Conservation (phyloP, 2,329 filamentous ascomycete species). For the Seiridium unicorne region DNA sequence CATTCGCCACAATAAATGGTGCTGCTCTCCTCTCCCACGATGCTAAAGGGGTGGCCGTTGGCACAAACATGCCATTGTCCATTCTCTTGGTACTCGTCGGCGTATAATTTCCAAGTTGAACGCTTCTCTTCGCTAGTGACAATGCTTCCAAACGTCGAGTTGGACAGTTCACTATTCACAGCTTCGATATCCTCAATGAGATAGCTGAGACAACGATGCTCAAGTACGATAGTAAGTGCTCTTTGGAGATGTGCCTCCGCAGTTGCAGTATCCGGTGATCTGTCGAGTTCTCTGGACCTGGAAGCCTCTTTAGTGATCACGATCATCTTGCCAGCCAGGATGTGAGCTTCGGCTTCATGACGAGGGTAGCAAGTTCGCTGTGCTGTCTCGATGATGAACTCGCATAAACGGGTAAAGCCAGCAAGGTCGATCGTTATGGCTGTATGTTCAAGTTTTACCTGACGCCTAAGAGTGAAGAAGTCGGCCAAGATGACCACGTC, state of each 20-base stretch:
- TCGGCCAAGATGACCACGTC: neutral
- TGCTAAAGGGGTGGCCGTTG: constrained; percentile 59
- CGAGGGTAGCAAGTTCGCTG: constrained; percentile 27
- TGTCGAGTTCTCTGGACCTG: neutral
- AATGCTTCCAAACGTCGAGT: constrained; percentile 9
- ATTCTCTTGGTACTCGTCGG: constrained; percentile 43
- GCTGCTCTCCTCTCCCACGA: constrained; percentile 37
- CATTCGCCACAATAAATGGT: neutral
- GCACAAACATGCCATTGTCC: constrained; percentile 62
- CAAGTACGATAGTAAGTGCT: neutral
- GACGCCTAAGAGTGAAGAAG: neutral
- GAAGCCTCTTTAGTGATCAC: constrained; percentile 34
- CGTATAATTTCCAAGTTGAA: constrained; percentile 50
- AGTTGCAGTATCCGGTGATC: neutral
- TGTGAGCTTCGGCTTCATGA: constrained; percentile 44
- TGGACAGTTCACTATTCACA: neutral
- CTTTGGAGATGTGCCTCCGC: constrained; percentile 10
- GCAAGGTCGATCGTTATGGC: neutral
- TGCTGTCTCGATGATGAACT: constrained; percentile 36
- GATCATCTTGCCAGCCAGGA: constrained; percentile 46
- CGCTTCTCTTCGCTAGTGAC: constrained; percentile 51
- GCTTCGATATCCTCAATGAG: constrained; percentile 3
- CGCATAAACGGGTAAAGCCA: constrained; percentile 31
- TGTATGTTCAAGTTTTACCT: neutral
- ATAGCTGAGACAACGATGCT: neutral